A percentile compares a stretch with the other conserved stretches of the same genome.
Conservation (phyloP, 768 basidiomycete species). For the Boletus reticulatus region DNA sequence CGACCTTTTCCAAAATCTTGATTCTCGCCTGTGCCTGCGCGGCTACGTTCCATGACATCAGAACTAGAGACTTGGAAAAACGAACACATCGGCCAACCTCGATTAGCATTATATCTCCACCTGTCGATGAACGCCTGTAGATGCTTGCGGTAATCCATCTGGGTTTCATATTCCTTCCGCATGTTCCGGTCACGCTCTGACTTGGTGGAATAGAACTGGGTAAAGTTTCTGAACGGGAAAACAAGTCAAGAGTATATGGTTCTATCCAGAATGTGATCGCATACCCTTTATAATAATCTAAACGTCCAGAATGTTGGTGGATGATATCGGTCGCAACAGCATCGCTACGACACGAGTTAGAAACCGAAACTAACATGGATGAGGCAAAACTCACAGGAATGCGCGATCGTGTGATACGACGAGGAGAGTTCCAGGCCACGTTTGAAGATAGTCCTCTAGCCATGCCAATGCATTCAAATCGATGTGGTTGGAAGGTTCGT, state of each 20-base stretch:
- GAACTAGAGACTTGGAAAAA: neutral
- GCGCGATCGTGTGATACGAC: constrained; percentile 99
- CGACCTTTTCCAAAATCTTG: constrained; percentile 71
- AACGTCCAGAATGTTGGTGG: constrained; percentile 88
- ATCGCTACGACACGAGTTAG: constrained; percentile 49
- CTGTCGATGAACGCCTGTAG: constrained; percentile 97
- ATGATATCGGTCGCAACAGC: constrained; percentile 97
- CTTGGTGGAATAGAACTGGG: constrained; percentile 98
- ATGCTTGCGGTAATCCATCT: constrained; percentile 93
- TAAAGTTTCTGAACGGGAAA: constrained; percentile 71
- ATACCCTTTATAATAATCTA: constrained; percentile 97
- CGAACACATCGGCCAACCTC: constrained; percentile 47
- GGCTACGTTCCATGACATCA: constrained; percentile 42
- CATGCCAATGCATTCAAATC: constrained; percentile 96
- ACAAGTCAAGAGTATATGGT: constrained; percentile 3
- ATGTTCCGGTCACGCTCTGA: constrained; percentile 90
- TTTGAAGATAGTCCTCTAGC: constrained; percentile 96
- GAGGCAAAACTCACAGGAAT: constrained; percentile 61
- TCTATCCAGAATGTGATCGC: constrained; percentile 4
- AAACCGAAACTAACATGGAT: neutral
- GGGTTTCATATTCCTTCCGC: constrained; percentile 93
- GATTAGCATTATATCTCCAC: constrained; percentile 97
- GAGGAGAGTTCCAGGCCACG: constrained; percentile 88
- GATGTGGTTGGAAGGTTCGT: constrained; percentile 97
- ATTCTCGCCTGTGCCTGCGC: constrained; percentile 86